Evolutionary conservation across 176 grass and related monocot species (phyloP), one percentile per base, ranked within the genome.

Genomic region (Eleusine coracana): DNA sequence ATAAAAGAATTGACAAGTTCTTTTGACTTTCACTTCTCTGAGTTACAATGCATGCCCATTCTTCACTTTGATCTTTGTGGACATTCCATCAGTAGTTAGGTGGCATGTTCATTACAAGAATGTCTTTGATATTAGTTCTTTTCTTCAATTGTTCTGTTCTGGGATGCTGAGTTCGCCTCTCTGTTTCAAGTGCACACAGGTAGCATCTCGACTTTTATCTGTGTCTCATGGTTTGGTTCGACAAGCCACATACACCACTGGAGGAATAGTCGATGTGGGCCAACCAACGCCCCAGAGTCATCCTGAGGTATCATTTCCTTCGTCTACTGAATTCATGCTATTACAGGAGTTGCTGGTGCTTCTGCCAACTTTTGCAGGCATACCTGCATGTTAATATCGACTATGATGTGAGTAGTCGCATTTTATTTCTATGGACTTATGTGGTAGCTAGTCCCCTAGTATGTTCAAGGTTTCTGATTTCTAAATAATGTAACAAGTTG

Each of bases 231-330:
- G 37, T 86, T 81, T 85, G 13, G 21, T 78, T 55, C 42, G 40
- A 63, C 28, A 28, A 39, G 66, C 54, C 72, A 31, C 87, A 68
- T 92, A 92, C 76, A 49, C 37, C 27, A 70, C 92, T 41, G 62
- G 81, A 63, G 67, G 83, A 40, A 55, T 74, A 80, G 39, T 83
- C 0, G 83, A 96, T 85, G 85, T 96, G 46, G 96, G 91, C 68
- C 93, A 99, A 73, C 96, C 93, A 65, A 93, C 89, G n/a, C 72
- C 87, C 21, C 75, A 46, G 45, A 92, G 91, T 74, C 96, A 98
- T 74, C 92, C 91, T 60, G 48, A 98, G 92, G 95, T 97, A 92
- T 1, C 39, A 65, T 9, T 6, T 12, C 40, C 68, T 37, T 11
- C 31, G 37, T 70, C 34, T 72, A 14, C 58, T 61, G 58, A 61